Evolutionary conservation across 1,139 yeast genomes (phyloP).

Genomic region (Candida labiduridarum): DNA sequence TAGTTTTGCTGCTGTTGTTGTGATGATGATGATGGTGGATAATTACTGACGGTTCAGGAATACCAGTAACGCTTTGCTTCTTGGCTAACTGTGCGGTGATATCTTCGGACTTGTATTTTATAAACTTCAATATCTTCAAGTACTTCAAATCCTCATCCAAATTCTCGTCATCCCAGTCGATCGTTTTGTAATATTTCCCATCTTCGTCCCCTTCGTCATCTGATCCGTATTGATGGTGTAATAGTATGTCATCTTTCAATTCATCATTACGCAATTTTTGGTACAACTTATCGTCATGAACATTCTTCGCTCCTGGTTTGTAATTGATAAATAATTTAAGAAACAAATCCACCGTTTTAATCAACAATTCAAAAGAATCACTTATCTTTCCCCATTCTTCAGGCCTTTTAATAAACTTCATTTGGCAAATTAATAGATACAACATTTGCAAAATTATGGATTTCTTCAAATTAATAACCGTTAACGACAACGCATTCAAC

Average conservation of each 20-base stretch:
- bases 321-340: conserved; percentile 44
- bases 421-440: conserved; percentile 43
- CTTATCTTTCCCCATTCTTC: conserved; percentile 20
- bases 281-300: conserved; percentile 42
- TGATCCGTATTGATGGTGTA: conserved; percentile 31
- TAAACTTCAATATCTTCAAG: conserved; percentile 44
- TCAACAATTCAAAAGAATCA: conserved; percentile 29
- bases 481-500: conserved; percentile 48
- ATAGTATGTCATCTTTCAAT: conserved; percentile 40
- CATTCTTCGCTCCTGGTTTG: conserved; percentile 21
- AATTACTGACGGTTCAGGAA: conserved; percentile 9
- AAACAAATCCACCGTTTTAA: conserved; percentile 38
- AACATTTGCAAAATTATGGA: conserved; percentile 49
- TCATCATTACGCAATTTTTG: conserved; percentile 44
- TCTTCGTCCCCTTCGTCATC: conserved; percentile 37
- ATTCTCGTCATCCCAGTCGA: conserved; percentile 55
- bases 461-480: conserved; percentile 49
- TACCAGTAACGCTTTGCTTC: conserved; percentile 2
- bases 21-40: conserved; percentile 12
- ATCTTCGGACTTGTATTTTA: conserved; percentile 39
- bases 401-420: conserved; percentile 34
- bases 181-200: conserved; percentile 25
- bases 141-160: conserved; percentile 53
- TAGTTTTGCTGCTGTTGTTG: background rate
- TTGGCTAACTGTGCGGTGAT: conserved; percentile 14